Evolutionary conservation across 2,329 filamentous ascomycete genomes (phyloP).

Genomic region (Biscogniauxia marginata): DNA sequence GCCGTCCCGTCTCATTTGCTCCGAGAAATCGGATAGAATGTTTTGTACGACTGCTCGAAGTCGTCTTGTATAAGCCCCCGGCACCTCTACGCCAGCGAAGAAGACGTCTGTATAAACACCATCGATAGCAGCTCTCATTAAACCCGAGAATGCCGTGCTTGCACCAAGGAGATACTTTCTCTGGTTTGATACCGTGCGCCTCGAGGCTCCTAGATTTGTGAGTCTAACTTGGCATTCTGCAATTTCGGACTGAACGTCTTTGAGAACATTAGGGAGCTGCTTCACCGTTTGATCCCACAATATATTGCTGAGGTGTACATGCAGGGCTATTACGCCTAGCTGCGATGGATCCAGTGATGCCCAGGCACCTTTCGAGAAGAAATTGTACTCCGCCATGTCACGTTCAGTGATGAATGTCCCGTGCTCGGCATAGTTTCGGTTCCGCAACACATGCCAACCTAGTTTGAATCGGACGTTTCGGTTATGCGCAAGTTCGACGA

Average conservation of each 20-base stretch:
- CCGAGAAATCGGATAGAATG: conserved; percentile 20
- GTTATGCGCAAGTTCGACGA: conserved; percentile 42
- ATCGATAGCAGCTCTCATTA: conserved; percentile 28
- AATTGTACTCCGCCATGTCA: conserved; percentile 10
- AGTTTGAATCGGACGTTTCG: conserved; percentile 44
- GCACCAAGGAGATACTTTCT: conserved; percentile 26
- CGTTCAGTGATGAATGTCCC: conserved; percentile 1
- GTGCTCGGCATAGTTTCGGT: conserved; percentile 24
- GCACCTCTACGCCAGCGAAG: conserved; percentile 19
- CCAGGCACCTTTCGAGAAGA: conserved; percentile 18
- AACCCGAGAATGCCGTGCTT: conserved; percentile 26
- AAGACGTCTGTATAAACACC: conserved; percentile 30
- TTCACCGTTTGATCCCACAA: conserved; percentile 27
- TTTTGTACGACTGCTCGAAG: conserved; percentile 29
- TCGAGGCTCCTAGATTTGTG: conserved; percentile 22
- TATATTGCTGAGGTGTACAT: conserved; percentile 24
- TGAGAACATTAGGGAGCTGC: conserved; percentile 31
- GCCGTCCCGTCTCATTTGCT: conserved; percentile 21
- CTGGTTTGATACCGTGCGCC: conserved; percentile 23
- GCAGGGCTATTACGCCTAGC: conserved; percentile 21
- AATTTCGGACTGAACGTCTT: conserved; percentile 28
- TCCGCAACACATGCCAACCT: conserved; percentile 52
- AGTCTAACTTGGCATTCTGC: conserved; percentile 22
- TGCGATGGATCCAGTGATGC: conserved; percentile 10
- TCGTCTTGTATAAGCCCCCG: conserved; percentile 15